Conservation (phyloP, 805 yeast genomes). For the Metschnikowia cubensis region DNA sequence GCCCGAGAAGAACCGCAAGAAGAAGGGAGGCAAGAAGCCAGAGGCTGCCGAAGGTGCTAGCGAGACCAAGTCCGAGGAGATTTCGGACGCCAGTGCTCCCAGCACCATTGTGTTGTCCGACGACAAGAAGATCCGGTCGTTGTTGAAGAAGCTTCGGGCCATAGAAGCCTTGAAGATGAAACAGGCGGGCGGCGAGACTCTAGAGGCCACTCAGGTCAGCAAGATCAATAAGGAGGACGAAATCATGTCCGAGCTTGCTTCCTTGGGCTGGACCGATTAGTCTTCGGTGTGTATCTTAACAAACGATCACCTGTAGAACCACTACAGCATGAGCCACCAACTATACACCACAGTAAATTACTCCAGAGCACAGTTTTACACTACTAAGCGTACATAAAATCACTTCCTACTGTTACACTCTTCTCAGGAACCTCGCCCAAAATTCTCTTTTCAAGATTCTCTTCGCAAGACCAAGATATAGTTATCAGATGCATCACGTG, state of each 20-base stretch:
- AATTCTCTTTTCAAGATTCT: too few species aligned
- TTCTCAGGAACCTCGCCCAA: too few species aligned
- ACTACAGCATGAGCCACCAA: not conserved
- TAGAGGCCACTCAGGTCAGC: slow-evolving; percentile 89
- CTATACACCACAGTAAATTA: too few species aligned
- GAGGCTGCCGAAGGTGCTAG: slow-evolving; percentile 20
- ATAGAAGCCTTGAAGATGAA: slow-evolving; percentile 85
- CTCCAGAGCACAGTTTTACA: too few species aligned
- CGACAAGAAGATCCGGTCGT: slow-evolving; percentile 86
- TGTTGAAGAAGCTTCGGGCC: slow-evolving; percentile 92
- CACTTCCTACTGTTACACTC: too few species aligned
- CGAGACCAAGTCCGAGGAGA: not conserved
- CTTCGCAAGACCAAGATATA: too few species aligned
- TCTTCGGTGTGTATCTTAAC: not conserved
- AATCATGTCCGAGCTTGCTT: slow-evolving; percentile 67
- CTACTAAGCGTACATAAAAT: too few species aligned
- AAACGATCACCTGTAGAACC: not conserved
- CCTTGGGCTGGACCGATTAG: slow-evolving; percentile 62
- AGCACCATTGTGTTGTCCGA: slow-evolving; percentile 71
- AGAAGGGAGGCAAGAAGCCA: slow-evolving; percentile 21
- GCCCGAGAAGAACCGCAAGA: slow-evolving; percentile 42
- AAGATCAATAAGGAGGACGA: slow-evolving; percentile 85
- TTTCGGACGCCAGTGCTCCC: not conserved
- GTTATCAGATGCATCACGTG: not conserved
- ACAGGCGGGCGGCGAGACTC: slow-evolving; percentile 74